Base-by-base conservation (phyloP, 1,139 yeast species). In the Geotrichum phurueaensis region DNA sequence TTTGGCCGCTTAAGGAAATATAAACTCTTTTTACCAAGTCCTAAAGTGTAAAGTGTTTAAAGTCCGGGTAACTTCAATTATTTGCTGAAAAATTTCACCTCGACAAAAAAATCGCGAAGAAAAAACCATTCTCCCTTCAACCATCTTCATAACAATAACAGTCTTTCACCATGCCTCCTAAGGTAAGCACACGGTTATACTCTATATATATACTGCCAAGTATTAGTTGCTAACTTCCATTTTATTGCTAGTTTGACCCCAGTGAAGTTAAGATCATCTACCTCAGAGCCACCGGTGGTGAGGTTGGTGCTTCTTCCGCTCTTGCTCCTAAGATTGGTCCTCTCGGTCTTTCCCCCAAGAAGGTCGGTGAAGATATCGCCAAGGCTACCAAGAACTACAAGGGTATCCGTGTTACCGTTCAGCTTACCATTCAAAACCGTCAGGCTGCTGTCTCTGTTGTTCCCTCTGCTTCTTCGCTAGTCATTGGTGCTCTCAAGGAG, bases 251-350 rank as follows among this genome's bases (percentile, higher is more conserved):
- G 86, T 85, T 92, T 84, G 99, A 94, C 82, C 99, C 99, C 79
- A 82, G 74, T 84, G 99, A 94, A 89, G 97, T 94, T 79, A 92
- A 92, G 83, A 90, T 84, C 89, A 85, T 94, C 84, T 94, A 92
- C 91, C 85, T 94, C 81, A 90, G 99, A 89, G 98, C 99, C 81
- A 96, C 92, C 74, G 99, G 99, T 88, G 99, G 99, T 86, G 99
- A 94, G 86, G 96, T 95, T 76, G 99, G 98, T 85, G 97, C 98
- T 77, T 92, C 99, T 69, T 89, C 99, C 71, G 97, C 99, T 71
- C 89, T 95, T 77, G 99, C 99, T 75, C 99, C 99, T 79, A 94
- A 94, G 91, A 94, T 94, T 78, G 99, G 99, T 89, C 99, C 99
- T 75, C 90, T 94, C 79, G 99, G 99, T 91, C 86, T 94, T 76